Conservation (phyloP, 2,329 filamentous ascomycete species). For the Sporothrix humicola region DNA sequence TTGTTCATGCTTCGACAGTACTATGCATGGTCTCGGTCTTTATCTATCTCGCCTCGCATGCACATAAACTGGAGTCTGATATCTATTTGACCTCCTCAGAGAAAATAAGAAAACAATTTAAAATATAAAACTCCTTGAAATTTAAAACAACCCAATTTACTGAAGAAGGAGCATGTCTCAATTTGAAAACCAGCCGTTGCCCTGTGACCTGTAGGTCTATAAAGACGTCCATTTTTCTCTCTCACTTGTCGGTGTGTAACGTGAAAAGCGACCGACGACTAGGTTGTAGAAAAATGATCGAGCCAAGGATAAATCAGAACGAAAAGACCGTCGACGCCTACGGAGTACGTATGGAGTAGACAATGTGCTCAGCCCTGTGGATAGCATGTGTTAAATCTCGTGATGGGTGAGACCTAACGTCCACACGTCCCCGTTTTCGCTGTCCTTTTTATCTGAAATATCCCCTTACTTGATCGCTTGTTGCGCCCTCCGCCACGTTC, state of each 20-base stretch:
- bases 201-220: background rate
- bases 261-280: too few species aligned
- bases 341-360: too few species aligned
- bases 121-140: background rate
- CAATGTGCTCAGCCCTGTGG: constrained; percentile 9
- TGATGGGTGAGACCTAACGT: background rate
- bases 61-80: background rate
- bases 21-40: background rate
- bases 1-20: background rate
- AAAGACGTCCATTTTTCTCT: too few species aligned
- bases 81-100: background rate
- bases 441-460: background rate
- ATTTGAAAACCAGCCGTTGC: background rate
- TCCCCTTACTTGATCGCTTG: background rate
- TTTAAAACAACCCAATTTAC: background rate
- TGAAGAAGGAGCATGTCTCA: background rate
- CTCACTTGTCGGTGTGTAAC: background rate
- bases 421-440: background rate
- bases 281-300: background rate
- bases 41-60: background rate
- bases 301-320: background rate
- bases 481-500: background rate
- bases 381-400: constrained; percentile 5
- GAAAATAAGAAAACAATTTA: too few species aligned
- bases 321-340: background rate